Conservation (phyloP, 2,329 filamentous ascomycete genomes). For the Talaromyces rugulosus region DNA sequence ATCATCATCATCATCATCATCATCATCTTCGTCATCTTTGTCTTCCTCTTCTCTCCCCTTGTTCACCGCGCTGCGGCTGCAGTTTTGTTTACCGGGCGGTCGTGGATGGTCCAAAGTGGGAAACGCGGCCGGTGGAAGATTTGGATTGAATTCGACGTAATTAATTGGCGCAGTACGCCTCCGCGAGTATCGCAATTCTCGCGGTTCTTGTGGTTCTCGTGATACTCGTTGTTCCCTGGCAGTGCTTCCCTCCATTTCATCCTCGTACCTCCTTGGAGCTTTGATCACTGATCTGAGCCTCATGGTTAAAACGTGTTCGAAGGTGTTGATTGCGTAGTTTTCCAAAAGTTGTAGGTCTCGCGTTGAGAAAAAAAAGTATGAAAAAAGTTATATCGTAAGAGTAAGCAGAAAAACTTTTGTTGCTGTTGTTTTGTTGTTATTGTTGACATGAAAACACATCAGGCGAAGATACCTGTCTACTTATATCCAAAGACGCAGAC, state of each 20-base stretch:
- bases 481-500: neutral
- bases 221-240: slow-evolving; percentile 8
- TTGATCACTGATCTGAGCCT: slow-evolving; percentile 29
- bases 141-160: slow-evolving; percentile 33
- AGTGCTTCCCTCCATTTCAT: slow-evolving; percentile 21
- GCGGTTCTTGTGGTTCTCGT: neutral
- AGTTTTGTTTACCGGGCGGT: neutral
- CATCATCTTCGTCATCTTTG: neutral
- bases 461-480: neutral
- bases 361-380: neutral
- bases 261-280: slow-evolving; percentile 24
- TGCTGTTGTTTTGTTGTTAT: neutral
- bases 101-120: slow-evolving; percentile 30
- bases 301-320: slow-evolving; percentile 20
- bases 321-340: neutral
- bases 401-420: neutral
- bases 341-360: neutral
- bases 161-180: slow-evolving; percentile 11
- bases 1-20: neutral
- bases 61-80: neutral
- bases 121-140: slow-evolving; percentile 38
- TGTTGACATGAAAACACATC: neutral
- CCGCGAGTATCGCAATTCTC: neutral
- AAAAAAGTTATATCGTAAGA: neutral
- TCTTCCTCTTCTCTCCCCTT: neutral